Base-by-base conservation (phyloP, 2,329 filamentous ascomycete species). In the Fusarium compactum region DNA sequence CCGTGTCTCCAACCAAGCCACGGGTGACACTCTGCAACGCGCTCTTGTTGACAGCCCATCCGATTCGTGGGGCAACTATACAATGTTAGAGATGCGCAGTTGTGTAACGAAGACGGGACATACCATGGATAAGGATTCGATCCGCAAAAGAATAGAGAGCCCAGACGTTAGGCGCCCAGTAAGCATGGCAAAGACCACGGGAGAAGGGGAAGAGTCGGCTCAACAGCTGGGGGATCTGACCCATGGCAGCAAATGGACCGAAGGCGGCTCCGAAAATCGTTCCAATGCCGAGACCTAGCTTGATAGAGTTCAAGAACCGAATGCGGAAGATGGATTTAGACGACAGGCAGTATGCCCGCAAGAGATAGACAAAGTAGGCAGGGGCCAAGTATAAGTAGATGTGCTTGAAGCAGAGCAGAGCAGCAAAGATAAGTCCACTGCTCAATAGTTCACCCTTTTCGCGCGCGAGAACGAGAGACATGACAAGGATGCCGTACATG, bases 111-210 rank as follows among this genome's bases (percentile, higher is more conserved):
- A 25, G n/a, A 8, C 16, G 8, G 5, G 24, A 29, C 90, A 78
- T 83, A 97, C 94, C 81, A 74, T 90, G 88, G 64, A 99, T 97
- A 71, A 99, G 79, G 10, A 94, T 82, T 56, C 96, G 87, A 77
- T 99, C 96, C 3, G 87, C 83, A 78, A 98, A 97, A 0, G 96
- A 98, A 81, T 99, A 99, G 78, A 98, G 87, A 0, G 96, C 95
- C 96, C 96, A 99, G 3, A 97, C 84, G 73, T 99, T 99, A 0
- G 96, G 95, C 15, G 96, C 96, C 96, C 96, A 99, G 80, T 99
- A 99, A 1, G 96, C 96, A 82, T 99, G 96, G 78, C 95, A 98
- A 7, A 99, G 84, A 1, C 96, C 96, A 64, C 96, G 87, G 2
- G 94, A 94, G 79, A 99, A 99, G 1, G 96, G 96, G 75, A 99